Base-by-base conservation (phyloP, 2,329 filamentous ascomycete genomes). In the Epichloe aotearoae region DNA sequence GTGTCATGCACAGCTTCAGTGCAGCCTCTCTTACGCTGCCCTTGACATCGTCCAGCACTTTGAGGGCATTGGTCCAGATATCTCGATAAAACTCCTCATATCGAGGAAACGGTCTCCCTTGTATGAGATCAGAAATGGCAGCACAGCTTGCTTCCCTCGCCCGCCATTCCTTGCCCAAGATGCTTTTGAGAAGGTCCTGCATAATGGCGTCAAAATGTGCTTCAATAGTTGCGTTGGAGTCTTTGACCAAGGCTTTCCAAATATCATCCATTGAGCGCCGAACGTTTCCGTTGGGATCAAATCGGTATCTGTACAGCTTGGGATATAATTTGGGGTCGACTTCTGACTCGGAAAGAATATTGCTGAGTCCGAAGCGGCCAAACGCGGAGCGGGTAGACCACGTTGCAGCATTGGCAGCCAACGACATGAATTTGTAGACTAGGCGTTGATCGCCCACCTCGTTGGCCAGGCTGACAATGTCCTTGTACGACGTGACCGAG, bases 361-460 rank as follows among this genome's bases (percentile, higher is more conserved):
- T 93, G 64, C 89, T 94, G 47, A 98, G 76, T 0, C 93, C 93
- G 57, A 97, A 96, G 11, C 89, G 80, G 3, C 93, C 93, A 67
- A 98, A 97, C 0, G 93, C 93, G 1, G 93, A 94, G 47, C 93
- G 81, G n/a, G 89, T 95, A 1, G 89, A 91, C 93, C 93, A 98
- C 15, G 95, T 94, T 1, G 90, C 89, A 46, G 95, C 94, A 61
- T 96, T 95, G 2, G 89, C 88, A 3, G 93, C 93, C 57, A 98
- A 76, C 0, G 90, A 91, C 93, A 98, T 98, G 69, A 98, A 97
- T 54, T 90, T 88, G 71, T 98, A 98, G 1, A 97, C 87, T n/a
- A 98, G 73, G 58, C 86, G 90, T 52, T 93, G 91, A 61, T 98
- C 91, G 11, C 93, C 93, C 36, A 96, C 90, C 68, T 98, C 93